Evolutionary conservation across 768 basidiomycete species (phyloP).

Genomic region (Amanita rimosa): DNA sequence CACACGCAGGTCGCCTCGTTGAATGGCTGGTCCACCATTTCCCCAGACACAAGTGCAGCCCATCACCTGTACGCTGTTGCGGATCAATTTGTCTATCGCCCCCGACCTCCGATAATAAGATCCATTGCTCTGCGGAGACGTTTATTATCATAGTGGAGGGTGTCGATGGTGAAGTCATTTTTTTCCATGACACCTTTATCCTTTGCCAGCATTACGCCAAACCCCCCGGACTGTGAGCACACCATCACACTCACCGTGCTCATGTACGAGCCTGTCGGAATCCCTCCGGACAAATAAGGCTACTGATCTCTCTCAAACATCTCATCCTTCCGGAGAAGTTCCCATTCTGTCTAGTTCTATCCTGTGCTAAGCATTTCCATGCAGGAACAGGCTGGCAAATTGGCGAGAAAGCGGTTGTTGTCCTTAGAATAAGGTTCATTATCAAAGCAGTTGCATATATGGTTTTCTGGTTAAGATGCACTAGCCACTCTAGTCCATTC

Average conservation of each 20-base stretch:
- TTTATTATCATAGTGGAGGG: constrained; percentile 96
- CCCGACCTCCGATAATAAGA: constrained; percentile 97
- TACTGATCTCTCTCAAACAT: constrained; percentile 96
- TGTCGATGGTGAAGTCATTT: constrained; percentile 92
- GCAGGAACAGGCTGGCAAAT: too few species aligned
- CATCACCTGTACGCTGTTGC: constrained; percentile 85
- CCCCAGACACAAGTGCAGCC: constrained; percentile 96
- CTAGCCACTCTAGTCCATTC: too few species aligned
- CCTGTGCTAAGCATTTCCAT: too few species aligned
- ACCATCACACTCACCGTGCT: constrained; percentile 91
- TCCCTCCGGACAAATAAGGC: constrained; percentile 92
- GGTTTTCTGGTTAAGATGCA: too few species aligned
- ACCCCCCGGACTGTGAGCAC: constrained; percentile 58
- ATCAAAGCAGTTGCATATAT: too few species aligned
- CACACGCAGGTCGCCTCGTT: constrained; percentile 85
- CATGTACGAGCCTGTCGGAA: constrained; percentile 94
- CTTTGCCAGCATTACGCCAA: constrained; percentile 87
- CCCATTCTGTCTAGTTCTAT: too few species aligned
- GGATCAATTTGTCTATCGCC: constrained; percentile 86
- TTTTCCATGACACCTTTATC: constrained; percentile 90
- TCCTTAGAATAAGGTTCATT: too few species aligned
- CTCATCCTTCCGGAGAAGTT: constrained; percentile 96
- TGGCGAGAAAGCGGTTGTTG: too few species aligned
- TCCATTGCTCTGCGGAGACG: constrained; percentile 79
- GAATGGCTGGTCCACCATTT: constrained; percentile 92